Evolutionary conservation across 495 filamentous ascomycete species (phyloP).

Genomic region (Bathelium albidoporum): DNA sequence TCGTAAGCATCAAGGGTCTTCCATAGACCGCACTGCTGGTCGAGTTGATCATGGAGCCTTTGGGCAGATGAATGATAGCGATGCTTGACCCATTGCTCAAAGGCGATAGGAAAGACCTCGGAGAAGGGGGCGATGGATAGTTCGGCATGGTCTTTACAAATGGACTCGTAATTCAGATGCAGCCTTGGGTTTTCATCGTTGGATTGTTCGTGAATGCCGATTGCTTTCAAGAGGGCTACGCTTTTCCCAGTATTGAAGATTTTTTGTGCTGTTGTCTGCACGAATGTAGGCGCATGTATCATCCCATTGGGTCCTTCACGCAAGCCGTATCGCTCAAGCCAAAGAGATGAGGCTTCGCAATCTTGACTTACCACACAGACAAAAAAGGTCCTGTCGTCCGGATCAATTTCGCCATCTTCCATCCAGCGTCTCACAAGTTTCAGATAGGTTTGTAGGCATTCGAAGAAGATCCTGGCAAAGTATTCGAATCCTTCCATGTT

Average conservation of each 20-base stretch:
- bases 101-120: conserved; percentile 60
- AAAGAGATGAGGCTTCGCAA: conserved; percentile 54
- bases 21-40: conserved; percentile 41
- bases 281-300: conserved; percentile 52
- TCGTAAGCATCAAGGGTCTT: conserved; percentile 56
- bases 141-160: conserved; percentile 34
- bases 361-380: conserved; percentile 48
- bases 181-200: conserved; percentile 25
- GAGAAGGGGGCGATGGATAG: conserved; percentile 58
- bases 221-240: conserved; percentile 63
- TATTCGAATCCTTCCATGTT: conserved; percentile 47
- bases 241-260: conserved; percentile 85
- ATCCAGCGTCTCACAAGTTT: conserved; percentile 76
- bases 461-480: conserved; percentile 61
- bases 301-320: conserved; percentile 40
- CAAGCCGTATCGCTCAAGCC: conserved; percentile 65
- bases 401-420: conserved; percentile 61
- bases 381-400: conserved; percentile 60
- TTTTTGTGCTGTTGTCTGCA: conserved; percentile 53
- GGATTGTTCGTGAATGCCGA: conserved; percentile 31
- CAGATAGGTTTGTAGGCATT: conserved; percentile 75
- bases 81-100: conserved; percentile 53
- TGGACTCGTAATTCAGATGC: conserved; percentile 43
- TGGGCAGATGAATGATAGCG: neutral
- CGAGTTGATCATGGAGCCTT: neutral